Evolutionary conservation across 441 rosid genomes (phyloP), one percentile per base, ranked within the genome.

Genomic region (Eruca vesicaria): DNA sequence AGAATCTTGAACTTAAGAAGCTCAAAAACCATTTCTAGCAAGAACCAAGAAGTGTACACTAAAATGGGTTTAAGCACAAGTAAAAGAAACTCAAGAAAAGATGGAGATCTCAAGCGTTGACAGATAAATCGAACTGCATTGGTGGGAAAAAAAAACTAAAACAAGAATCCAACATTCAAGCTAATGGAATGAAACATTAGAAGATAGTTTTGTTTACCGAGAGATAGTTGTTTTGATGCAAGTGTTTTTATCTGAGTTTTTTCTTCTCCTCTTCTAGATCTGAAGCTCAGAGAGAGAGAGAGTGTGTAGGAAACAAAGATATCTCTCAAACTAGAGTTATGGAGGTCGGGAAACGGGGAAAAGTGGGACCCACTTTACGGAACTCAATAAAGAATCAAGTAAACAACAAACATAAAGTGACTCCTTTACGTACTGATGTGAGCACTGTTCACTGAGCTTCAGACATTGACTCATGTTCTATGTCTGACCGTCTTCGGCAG

Each of bases 361-460:
- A 12, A 76, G 50, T 82, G 87, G 85, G 33, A 29, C 80, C 81
- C 85, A 67, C 55, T 32, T 72, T 71, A 67, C 61, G 78, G 62
- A 59, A 61, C 69, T 60, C 76, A 48, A 66, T 43, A 50, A 31
- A 20, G n/a, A 66, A 61, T 67, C 15, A 43, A 21, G 3, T 26
- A 36, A 19, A 43, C 21, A 52, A 48, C 55, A 48, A 23, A 62
- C 28, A 12, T 3, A 66, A 50, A 55, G 16, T 63, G 69, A 79
- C 86, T 50, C 88, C 61, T 69, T 80, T 80, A 84, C 81, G 85
- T 84, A 81, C 92, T 61, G 58, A 71, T 1, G 33, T 81, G 85
- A 33, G 87, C 35, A 84, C 85, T 79, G 68, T 0, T 16, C 62
- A 36, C 14, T 20, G n/a, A 16, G 20, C 38, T 57, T 23, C 35